Base-by-base conservation (phyloP, 371 early-diverging fungal genomes). In the Paraphysoderma sedebokerense region DNA sequence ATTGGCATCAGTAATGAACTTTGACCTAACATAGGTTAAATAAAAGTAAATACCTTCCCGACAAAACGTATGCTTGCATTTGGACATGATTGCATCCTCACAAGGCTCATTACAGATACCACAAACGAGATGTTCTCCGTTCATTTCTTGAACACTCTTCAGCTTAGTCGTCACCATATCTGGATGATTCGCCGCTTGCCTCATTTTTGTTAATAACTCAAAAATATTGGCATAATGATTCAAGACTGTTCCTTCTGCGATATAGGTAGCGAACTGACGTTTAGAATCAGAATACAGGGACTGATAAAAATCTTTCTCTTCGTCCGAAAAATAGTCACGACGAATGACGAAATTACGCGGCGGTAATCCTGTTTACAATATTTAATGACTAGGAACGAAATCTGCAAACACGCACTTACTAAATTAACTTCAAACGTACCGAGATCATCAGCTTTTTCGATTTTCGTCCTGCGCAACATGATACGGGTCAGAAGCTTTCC, bases 141-240 rank as follows among this genome's bases (percentile, higher is more conserved):
- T 12, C 2, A 24, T 29, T 6, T 12, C 15, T 15, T 12, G 24
- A 15, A 17, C 5, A n/a, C n/a, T n/a, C 19, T 20, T 36, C 12
- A 42, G 66, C 57, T 78, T 82, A 29, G 72, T 65, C 3, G 63
- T 57, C 32, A 82, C 74, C 50, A 87, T 55, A 53, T 82, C 83
- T 2, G 95, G 95, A 62, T 97, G 98, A 60, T 96, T 88, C 30
- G 84, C 90, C 27, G 87, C 68, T 23, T 63, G 49, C 38, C 67
- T 40, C 72, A 77, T 69, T 38, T 70, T 57, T 17, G 55, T 57
- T 35, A 73, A 48, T 24, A 76, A 57, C 37, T 53, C 53, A 53
- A 72, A 74, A 48, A 95, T 91, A 53, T 89, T 81, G 38, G 92
- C 92, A 55, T 93, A 98, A 57, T 95, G 83, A 59, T 89, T 92